Evolutionary conservation across 371 early-diverging fungal species (phyloP).

Genomic region (Syncephalastrum contaminatum): DNA sequence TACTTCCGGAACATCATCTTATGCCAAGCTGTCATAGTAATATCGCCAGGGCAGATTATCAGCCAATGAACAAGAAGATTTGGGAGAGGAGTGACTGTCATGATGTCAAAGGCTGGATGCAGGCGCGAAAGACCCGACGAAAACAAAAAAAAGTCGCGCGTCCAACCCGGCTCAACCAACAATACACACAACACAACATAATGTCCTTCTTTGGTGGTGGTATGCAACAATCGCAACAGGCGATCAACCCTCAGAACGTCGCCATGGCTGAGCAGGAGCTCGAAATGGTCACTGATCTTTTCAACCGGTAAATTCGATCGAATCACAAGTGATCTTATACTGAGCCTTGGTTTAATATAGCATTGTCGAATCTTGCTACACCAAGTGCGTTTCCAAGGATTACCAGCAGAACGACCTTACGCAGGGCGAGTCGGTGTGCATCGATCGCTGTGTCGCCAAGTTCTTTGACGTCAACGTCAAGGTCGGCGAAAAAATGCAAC

Average conservation of each 20-base stretch:
- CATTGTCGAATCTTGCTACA: constrained; percentile 76
- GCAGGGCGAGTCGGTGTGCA: constrained; percentile 91
- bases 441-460: constrained; percentile 87
- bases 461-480: constrained; percentile 78
- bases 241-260: constrained; percentile 72
- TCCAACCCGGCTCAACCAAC: too few species aligned
- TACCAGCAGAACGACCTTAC: constrained; percentile 81
- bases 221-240: constrained; percentile 44
- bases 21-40: too few species aligned
- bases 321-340: not conserved
- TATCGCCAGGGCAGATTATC: too few species aligned
- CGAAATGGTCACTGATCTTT: constrained; percentile 82
- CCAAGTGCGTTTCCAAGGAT: constrained; percentile 78
- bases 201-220: constrained; percentile 52
- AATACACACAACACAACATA: constrained; percentile 6
- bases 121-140: too few species aligned
- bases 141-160: too few species aligned
- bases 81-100: too few species aligned
- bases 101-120: too few species aligned
- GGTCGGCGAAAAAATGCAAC: constrained; percentile 66
- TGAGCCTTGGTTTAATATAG: constrained; percentile 30
- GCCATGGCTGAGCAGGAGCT: constrained; percentile 85
- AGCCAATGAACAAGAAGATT: too few species aligned
- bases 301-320: constrained; percentile 59
- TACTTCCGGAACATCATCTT: too few species aligned